These are phyloP conservation scores for sweet orange (Citrus sinensis) DNA, from an alignment of 345 rosid genomes.

Conservation along the genomic window DVS_A1.0 CM039162.1:32616001-32616500, in stretches of 20 bases:
- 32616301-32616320: not conserved
- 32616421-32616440: constrained; percentile 85
- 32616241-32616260: constrained; percentile 66
- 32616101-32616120: constrained; percentile 3
- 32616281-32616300: constrained; percentile 18
- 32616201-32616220: constrained; percentile 81
- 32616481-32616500: constrained; percentile 88
- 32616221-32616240: constrained; percentile 84
- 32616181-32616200: constrained; percentile 78
- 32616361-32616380: constrained; percentile 91
- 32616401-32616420: constrained; percentile 80
- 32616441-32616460: constrained; percentile 93
- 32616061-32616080: not conserved
- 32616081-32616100: not conserved
- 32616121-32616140: constrained; percentile 91
- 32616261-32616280: constrained; percentile 75
- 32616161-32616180: constrained; percentile 83
- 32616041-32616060: not conserved
- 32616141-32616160: constrained; percentile 91
- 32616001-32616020: constrained; percentile 75
- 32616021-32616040: constrained; percentile 89
- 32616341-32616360: constrained; percentile 14
- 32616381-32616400: constrained; percentile 89
- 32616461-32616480: constrained; percentile 89
- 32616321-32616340: not conserved